phyloP scores from a whole-genome alignment of 2,329 filamentous ascomycete species.

The Byssothecium circinans region DNA sequence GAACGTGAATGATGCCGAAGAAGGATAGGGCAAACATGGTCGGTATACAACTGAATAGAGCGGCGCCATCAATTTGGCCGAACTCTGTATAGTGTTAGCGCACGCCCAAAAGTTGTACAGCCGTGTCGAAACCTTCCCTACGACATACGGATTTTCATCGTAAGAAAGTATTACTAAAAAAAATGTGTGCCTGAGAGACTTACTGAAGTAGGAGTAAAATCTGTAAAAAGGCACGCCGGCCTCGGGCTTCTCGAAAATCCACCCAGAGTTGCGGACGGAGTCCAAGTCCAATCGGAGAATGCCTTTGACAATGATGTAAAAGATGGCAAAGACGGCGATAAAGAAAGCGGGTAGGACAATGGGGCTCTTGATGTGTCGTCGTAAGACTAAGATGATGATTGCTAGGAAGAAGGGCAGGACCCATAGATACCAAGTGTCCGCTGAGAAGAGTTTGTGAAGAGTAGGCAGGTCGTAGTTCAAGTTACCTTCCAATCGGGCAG shows the following conservation, averaged over 20 bases:
- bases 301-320: conserved; percentile 75
- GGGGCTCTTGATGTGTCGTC: conserved; percentile 76
- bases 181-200: conserved; percentile 45
- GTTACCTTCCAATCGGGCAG: conserved; percentile 81
- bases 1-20: conserved; percentile 94
- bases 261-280: conserved; percentile 71
- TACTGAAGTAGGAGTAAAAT: conserved; percentile 94
- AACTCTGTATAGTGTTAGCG: conserved; percentile 62
- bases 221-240: conserved; percentile 92
- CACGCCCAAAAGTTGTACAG: background rate
- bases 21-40: conserved; percentile 97
- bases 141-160: background rate
- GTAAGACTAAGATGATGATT: conserved; percentile 72
- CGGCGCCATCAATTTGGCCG: conserved; percentile 77
- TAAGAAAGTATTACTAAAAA: background rate
- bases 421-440: conserved; percentile 81
- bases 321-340: conserved; percentile 71
- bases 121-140: too few species aligned
- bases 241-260: conserved; percentile 88
- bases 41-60: conserved; percentile 80
- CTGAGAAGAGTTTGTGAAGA: conserved; percentile 69
- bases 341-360: conserved; percentile 89
- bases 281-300: conserved; percentile 69
- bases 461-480: conserved; percentile 80
- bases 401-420: conserved; percentile 75